Conservation (phyloP, 495 filamentous ascomycete genomes). For the Monascus purpureus region DNA sequence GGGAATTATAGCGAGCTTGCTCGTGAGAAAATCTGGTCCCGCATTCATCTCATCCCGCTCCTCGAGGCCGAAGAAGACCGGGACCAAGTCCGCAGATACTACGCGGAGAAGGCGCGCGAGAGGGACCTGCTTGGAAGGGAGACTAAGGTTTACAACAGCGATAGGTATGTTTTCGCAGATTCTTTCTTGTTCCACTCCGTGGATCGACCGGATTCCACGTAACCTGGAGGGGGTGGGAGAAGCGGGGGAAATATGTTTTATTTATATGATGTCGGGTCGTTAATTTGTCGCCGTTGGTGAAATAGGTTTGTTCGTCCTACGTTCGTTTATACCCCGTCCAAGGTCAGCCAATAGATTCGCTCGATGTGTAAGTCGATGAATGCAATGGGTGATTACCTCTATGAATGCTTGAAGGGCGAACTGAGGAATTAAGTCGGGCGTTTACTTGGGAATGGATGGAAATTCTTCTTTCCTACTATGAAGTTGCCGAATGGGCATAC, state of each 20-base stretch:
- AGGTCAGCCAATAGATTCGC: constrained; percentile 21
- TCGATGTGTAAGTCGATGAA: no score
- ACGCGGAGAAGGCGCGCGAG: constrained; percentile 78
- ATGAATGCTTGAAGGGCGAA: not conserved
- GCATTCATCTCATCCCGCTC: constrained; percentile 81
- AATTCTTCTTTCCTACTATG: no score
- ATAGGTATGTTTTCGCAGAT: constrained; percentile 46
- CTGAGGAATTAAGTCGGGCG: no score
- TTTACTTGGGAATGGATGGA: no score
- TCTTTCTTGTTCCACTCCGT: no score
- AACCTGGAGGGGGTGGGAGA: no score
- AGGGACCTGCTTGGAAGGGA: constrained; percentile 75
- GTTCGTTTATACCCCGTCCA: constrained; percentile 29
- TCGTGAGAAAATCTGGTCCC: constrained; percentile 94
- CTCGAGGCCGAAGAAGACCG: constrained; percentile 94
- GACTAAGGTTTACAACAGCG: constrained; percentile 70
- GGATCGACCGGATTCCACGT: no score
- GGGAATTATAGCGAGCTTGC: constrained; percentile 82
- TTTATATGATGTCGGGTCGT: not conserved
- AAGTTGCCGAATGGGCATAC: no score
- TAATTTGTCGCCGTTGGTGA: not conserved
- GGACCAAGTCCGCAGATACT: constrained; percentile 73
- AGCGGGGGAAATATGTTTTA: no score
- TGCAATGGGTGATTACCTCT: constrained; percentile 2
- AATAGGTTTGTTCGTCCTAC: constrained; percentile 34